Percentiles rank a stretch among this genome's conserved stretches.
Evolutionary conservation across 2,329 filamentous ascomycete genomes (phyloP).

Genomic region (Daldinia eschscholtzii): DNA sequence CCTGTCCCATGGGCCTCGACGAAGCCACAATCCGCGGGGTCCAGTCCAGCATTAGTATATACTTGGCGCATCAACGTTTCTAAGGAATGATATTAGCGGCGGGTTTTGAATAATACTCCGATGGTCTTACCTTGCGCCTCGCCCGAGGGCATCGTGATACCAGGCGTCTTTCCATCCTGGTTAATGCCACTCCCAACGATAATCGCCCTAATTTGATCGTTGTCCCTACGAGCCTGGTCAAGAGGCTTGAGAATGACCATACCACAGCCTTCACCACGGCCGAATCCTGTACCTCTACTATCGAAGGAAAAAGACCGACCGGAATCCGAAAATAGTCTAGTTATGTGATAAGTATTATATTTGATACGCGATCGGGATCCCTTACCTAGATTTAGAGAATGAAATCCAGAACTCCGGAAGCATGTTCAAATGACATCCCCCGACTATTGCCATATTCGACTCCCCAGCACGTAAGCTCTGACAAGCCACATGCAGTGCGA

Average conservation of each 20-base stretch:
- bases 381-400: constrained; percentile 59
- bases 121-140: constrained; percentile 59
- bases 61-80: constrained; percentile 59
- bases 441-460: constrained; percentile 61
- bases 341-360: constrained; percentile 25
- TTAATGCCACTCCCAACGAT: constrained; percentile 65
- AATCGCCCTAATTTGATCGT: constrained; percentile 66
- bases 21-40: constrained; percentile 57
- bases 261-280: constrained; percentile 70
- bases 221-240: constrained; percentile 65
- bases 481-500: constrained; percentile 64
- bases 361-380: constrained; percentile 47
- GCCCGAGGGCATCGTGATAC: constrained; percentile 68
- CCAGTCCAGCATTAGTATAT: constrained; percentile 57
- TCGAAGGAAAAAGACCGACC: constrained; percentile 67
- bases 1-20: constrained; percentile 70
- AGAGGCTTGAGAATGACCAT: constrained; percentile 69
- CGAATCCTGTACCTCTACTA: constrained; percentile 67
- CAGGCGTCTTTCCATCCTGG: constrained; percentile 68
- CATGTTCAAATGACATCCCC: constrained; percentile 62
- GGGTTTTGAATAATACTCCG: neutral
- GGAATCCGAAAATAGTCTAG: constrained; percentile 63
- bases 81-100: constrained; percentile 43
- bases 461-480: constrained; percentile 63
- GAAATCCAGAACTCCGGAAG: constrained; percentile 62